Evolutionary conservation across 164 flowering plant species (phyloP), one percentile per base, ranked within the genome.

Genomic region (Magnolia officinalis): DNA sequence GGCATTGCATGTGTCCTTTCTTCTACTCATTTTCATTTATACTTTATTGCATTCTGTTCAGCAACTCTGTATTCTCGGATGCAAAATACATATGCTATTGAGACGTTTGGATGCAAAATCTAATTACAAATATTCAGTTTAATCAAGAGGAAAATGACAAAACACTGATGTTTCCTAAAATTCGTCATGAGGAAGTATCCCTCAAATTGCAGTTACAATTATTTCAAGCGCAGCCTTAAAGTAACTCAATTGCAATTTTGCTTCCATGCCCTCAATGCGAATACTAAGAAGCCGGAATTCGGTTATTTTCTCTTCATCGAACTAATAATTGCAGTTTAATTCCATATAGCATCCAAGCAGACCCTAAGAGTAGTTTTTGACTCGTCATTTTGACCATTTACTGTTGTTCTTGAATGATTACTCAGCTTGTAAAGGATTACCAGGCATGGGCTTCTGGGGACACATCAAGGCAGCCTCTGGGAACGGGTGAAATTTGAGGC

Each of bases 391-490:
- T 55, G 61, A 55, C 61, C 61, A 11, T 11, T 8, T 55, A 37
- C 61, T 55, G 61, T 11, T 55, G 13, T 55, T 55, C 18, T 55
- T 55, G 61, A 11, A 16, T 37, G 61, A 29, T 9, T 10, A 67
- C 72, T 76, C 90, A 92, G 98, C 89, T 94, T 49, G 92, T 87
- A 45, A 94, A 88, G 86, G 98, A 94, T 76, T 94, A 94, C 77
- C 83, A 88, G 81, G 94, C 95, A 72, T 92, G 98, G 96, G 95
- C 95, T 75, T 85, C 92, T 45, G 94, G 95, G 45, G 93, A 94
- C 80, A 78, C 81, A 50, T 88, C 96, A 29, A 88, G 95, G 85
- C 94, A 92, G 78, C 88, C 95, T 71, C 94, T 94, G 59, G 96
- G 95, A 77, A 92, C 90, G 0, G 96, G 95, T 58, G 76, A 90